Base-by-base conservation (phyloP, 1,284 basidiomycete species). In the Takashimella tepidaria region DNA sequence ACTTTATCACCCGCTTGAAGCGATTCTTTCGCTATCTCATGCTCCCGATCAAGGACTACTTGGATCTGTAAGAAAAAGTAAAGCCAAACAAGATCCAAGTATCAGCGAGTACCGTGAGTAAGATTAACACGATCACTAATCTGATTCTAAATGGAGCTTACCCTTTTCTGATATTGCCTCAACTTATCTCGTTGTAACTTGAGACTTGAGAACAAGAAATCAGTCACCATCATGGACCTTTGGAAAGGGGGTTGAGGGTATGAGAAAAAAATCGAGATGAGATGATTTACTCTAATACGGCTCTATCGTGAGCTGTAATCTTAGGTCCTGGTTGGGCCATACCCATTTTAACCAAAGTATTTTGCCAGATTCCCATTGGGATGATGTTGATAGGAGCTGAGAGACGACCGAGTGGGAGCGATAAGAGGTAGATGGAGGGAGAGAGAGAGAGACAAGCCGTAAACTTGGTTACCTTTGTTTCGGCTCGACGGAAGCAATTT, bases 141-240 rank as follows among this genome's bases (percentile, higher is more conserved):
- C n/a, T n/a, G n/a, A n/a, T n/a, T n/a, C n/a, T n/a, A n/a, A n/a
- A n/a, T n/a, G n/a, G 23, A 51, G 58, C 81, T 41, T 58, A 90
- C 95, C 81, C 88, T 87, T 77, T 86, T 90, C 82, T 95, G 92
- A 68, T 98, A 98, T 73, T 93, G 91, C 72, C 83, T 88, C 58
- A 98, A 79, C 73, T 93, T 95, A 76, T 98, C 96, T 44, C 96
- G 82, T 75, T 98, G 95, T 47, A 96, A 76, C 76, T 98, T 98
- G 61, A 98, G 81, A 70, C 92, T 88, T 68, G 2, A 5, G 22
- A 12, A 4, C 27, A 45, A 53, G 54, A 56, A 55, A 47, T 25
- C 16, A 24, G 42, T 4, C 49, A 11, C 3, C 11, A 6, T 37
- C 47, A 46, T 49, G 24, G 13, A 27, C 10, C 44, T 16, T 37